Evolutionary conservation across 805 yeast species (phyloP).

Genomic region (Saccharomycopsis olivae): DNA sequence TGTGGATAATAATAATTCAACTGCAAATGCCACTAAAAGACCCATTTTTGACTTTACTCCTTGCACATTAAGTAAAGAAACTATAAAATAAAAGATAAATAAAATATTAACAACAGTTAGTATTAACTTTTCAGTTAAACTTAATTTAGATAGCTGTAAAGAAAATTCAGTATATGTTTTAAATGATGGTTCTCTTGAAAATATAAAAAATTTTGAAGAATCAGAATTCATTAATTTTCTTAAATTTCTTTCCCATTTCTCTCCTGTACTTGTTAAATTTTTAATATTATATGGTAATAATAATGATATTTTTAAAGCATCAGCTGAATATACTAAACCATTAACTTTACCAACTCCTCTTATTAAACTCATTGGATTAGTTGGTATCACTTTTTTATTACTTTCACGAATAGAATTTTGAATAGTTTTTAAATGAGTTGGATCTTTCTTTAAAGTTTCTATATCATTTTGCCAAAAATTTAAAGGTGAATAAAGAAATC

Average conservation of each 20-base stretch:
- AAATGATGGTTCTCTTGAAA: neutral
- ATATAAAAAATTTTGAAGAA: neutral
- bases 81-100: constrained; percentile 24
- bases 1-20: constrained; percentile 30
- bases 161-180: constrained; percentile 5
- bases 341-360: constrained; percentile 32
- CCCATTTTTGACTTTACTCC: constrained; percentile 38
- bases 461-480: constrained; percentile 32
- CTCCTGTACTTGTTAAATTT: constrained; percentile 19
- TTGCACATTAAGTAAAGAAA: constrained; percentile 32
- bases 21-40: constrained; percentile 32
- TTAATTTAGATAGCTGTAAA: constrained; percentile 19
- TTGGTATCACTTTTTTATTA: constrained; percentile 12
- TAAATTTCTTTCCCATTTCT: constrained; percentile 26
- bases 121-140: constrained; percentile 21
- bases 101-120: constrained; percentile 22
- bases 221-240: constrained; percentile 13
- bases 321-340: constrained; percentile 33
- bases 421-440: constrained; percentile 29
- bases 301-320: constrained; percentile 28
- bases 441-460: constrained; percentile 24
- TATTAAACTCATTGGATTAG: constrained; percentile 24
- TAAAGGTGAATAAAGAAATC: constrained; percentile 27
- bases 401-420: constrained; percentile 19
- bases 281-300: constrained; percentile 21